Evolutionary conservation across 2,329 filamentous ascomycete species (phyloP).

Genomic region (Malbranchea zuffiana): DNA sequence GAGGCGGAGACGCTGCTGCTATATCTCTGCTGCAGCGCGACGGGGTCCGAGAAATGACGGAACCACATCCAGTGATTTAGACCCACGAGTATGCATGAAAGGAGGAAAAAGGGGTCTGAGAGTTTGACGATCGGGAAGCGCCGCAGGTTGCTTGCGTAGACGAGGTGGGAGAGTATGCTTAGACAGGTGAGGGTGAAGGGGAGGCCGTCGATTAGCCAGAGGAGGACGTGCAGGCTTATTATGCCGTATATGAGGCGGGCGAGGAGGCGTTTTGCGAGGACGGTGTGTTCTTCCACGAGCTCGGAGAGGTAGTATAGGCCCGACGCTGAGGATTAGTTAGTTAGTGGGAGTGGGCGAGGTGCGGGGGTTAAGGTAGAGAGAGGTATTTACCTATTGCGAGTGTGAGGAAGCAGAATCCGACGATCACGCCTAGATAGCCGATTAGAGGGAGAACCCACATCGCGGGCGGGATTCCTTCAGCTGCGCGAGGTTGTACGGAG

Average conservation of each 20-base stretch:
- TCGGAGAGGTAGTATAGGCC: conserved; percentile 97
- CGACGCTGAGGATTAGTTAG: conserved; percentile 53
- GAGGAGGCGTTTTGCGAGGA: conserved; percentile 78
- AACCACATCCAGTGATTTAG: conserved; percentile 96
- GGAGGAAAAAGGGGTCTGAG: conserved; percentile 72
- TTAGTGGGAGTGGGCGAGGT: conserved; percentile 65
- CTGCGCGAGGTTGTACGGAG: not conserved
- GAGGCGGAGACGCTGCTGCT: conserved; percentile 37
- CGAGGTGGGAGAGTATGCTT: conserved; percentile 66
- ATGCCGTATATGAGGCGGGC: conserved; percentile 74
- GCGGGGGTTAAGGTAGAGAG: conserved; percentile 41
- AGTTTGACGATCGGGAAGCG: conserved; percentile 70
- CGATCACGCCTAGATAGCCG: conserved; percentile 73
- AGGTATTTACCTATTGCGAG: conserved; percentile 65
- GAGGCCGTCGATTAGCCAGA: conserved; percentile 75
- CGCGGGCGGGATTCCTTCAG: conserved; percentile 23
- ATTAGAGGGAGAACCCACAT: conserved; percentile 97
- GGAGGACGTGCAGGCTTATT: conserved; percentile 60
- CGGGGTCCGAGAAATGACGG: conserved; percentile 65
- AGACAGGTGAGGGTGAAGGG: conserved; percentile 63
- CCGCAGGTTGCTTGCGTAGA: conserved; percentile 81
- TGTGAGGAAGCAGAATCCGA: conserved; percentile 90
- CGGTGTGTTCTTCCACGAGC: conserved; percentile 94
- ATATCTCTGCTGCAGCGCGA: conserved; percentile 37
- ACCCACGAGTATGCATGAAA: conserved; percentile 75